Evolutionary conservation across 2,329 filamentous ascomycete genomes (phyloP), one percentile per base, ranked within the genome.

Genomic region (Verticillium nubilum): DNA sequence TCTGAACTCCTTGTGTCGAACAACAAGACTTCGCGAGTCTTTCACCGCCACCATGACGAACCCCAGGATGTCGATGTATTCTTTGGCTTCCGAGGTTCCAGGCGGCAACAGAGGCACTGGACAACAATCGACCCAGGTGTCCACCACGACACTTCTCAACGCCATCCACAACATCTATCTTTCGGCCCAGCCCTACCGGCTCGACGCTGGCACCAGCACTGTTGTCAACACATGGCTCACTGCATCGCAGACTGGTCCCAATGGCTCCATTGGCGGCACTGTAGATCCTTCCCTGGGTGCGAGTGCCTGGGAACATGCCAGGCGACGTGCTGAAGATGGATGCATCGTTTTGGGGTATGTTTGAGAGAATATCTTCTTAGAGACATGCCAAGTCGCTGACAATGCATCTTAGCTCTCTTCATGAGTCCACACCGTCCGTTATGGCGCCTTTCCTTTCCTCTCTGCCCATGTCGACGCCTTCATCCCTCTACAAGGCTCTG

Each of bases 181-280:
- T 54, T 86, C 90, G 3, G 87, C 87, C 29, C 86, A 92, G 69
- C 86, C 94, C n/a, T 95, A 96, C 72, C 82, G 83, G 63, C 84
- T 99, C 53, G 95, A 99, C 74, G 88, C 92, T 54, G 92, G 91
- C 66, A 95, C 93, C 35, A 97, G 92, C 72, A 74, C 98, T 42
- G 93, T 95, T 0, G 92, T 98, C 65, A 98, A 98, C 77, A 97
- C 92, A 60, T 97, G 93, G 93, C 83, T 95, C 58, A 96, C 91
- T 3, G 91, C 91, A 19, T 82, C 86, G 28, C 90, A 90, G 65
- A 78, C 84, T 26, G 86, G 88, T 42, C 81, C 85, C 2, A 85
- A 92, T 68, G 90, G 89, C 37, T 81, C 84, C 59, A 79, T 81
- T 54, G 91, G 90, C 57, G 91, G 90, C 58, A 92, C 90, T 7